Evolutionary conservation across 2,329 filamentous ascomycete genomes (phyloP), one percentile per base, ranked within the genome.

Genomic region (Ceratocystis cubensis): DNA sequence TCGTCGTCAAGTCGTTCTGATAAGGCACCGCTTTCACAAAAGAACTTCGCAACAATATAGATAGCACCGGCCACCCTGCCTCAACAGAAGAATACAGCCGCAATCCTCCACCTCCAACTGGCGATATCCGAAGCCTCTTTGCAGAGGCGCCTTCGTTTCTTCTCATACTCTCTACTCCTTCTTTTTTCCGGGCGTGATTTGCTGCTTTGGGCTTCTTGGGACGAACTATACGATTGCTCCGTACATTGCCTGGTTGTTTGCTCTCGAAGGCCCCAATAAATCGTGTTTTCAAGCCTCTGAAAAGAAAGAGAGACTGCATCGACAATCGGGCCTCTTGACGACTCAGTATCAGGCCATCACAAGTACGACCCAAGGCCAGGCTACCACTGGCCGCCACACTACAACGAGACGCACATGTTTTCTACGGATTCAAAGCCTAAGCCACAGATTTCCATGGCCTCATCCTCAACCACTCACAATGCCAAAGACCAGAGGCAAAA

Each of bases 391-490:
- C 37, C n/a, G 22, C 48, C 48, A 20, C 20, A n/a, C 46, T 22
- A 3, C 46, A n/a, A 17, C 20, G 20, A n/a, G 20, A 48, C 20
- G 20, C 28, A 57, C 53, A 57, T 57, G 53, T 57, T 57, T 33
- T 57, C 53, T 7, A 30, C 53, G 33, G 53, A 57, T 33, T 28
- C 53, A n/a, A 57, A 30, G 15, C 13, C 53, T 33, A 28, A 57
- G 53, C 53, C 53, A 33, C 53, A 57, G 10, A 13, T 57, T 50
- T 62, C 62, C 33, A 67, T 67, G 66, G 30, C 66, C 30, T 53
- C 48, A 37, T 44, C 62, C 6, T 45, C 37, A 48, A 67, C 61
- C 8, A 64, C 15, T 10, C 57, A 41, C 50, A 63, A 67, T 67
- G 66, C 65, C 65, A 62, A 57, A 13, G 46, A 28, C 44, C 63